These are phyloP conservation scores for Tulasnella sp. DNA, from an alignment of 768 basidiomycete genomes.

Conservation along the genomic window DNA sequence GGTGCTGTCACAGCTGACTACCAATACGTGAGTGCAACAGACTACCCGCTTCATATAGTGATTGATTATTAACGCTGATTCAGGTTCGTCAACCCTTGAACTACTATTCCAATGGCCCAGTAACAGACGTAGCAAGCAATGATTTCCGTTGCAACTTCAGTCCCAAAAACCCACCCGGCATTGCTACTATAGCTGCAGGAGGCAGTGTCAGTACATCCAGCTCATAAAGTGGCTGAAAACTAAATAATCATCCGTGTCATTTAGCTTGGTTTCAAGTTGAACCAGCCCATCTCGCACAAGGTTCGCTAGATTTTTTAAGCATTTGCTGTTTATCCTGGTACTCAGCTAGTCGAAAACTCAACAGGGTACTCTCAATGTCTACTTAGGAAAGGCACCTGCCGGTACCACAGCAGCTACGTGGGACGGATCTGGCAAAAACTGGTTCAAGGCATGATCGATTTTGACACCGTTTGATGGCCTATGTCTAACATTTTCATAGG, in stretches of 20 bases:
- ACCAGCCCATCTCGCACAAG: too few species aligned
- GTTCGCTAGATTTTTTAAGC: too few species aligned
- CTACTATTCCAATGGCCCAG: slow-evolving; percentile 6
- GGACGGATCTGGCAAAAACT: neutral
- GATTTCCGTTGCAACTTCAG: slow-evolving; percentile 4
- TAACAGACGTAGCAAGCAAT: neutral
- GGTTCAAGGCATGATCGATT: slow-evolving; percentile 10
- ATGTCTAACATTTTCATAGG: neutral
- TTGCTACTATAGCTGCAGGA: slow-evolving; percentile 4
- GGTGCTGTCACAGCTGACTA: slow-evolving; percentile 3
- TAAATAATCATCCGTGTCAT: too few species aligned
- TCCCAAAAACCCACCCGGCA: neutral
- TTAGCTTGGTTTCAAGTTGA: too few species aligned
- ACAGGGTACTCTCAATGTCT: neutral
- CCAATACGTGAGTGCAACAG: too few species aligned
- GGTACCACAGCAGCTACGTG: slow-evolving; percentile 9
- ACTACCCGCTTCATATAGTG: too few species aligned
- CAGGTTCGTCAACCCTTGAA: slow-evolving; percentile 6
- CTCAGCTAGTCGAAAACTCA: too few species aligned
- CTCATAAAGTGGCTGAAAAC: too few species aligned
- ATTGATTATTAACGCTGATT: too few species aligned
- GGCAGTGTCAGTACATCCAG: neutral
- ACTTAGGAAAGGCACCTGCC: slow-evolving; percentile 3
- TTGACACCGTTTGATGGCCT: too few species aligned
- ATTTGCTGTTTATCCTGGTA: too few species aligned